Conservation (phyloP, 1,139 yeast genomes). For the Yamadazyma epiphylla region DNA sequence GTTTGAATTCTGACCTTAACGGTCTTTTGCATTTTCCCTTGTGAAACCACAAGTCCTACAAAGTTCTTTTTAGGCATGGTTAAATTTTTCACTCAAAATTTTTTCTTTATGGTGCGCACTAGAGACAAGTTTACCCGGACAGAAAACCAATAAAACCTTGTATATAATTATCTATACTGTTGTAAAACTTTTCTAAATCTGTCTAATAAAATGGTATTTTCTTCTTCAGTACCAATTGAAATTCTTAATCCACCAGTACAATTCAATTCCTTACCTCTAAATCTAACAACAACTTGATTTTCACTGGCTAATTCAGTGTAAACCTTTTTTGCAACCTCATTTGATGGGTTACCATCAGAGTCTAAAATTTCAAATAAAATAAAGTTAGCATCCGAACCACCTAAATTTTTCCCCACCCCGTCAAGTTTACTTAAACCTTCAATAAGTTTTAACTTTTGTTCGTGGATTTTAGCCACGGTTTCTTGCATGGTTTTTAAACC, state of each 20-base stretch:
- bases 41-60: constrained; percentile 89
- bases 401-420: constrained; percentile 71
- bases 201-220: constrained; percentile 55
- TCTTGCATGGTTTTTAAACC: constrained; percentile 60
- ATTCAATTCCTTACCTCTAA: constrained; percentile 84
- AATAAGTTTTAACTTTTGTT: constrained; percentile 54
- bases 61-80: constrained; percentile 85
- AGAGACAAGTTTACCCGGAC: too few relatives aligned
- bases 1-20: constrained; percentile 88
- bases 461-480: constrained; percentile 46
- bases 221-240: constrained; percentile 79
- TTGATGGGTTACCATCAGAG: constrained; percentile 58
- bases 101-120: background rate
- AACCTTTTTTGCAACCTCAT: constrained; percentile 61
- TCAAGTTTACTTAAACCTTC: constrained; percentile 48
- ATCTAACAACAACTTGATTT: constrained; percentile 80
- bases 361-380: constrained; percentile 68
- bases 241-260: constrained; percentile 85
- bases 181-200: constrained; percentile 31
- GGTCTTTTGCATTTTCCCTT: constrained; percentile 94
- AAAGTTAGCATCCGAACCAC: constrained; percentile 89
- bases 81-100: constrained; percentile 4
- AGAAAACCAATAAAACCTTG: background rate
- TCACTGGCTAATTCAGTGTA: constrained; percentile 69
- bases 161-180: background rate